Conservation (phyloP, 2,329 filamentous ascomycete species). For the Stylonectria norvegica region DNA sequence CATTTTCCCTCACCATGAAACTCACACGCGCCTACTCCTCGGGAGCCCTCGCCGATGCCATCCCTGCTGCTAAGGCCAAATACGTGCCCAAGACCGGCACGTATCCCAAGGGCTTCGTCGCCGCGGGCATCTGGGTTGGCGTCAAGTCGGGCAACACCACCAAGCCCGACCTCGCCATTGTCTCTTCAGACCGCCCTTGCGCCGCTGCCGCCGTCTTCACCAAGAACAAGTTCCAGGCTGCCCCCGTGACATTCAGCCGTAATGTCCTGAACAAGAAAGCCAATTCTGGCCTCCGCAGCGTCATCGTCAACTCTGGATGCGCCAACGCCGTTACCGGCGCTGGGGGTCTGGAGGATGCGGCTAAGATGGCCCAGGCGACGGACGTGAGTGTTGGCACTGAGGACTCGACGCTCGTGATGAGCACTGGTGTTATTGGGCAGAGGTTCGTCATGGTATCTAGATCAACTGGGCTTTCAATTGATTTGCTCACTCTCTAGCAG, state of each 20-base stretch:
- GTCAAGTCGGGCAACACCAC: conserved; percentile 91
- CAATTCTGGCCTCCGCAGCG: conserved; percentile 69
- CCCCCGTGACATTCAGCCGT: conserved; percentile 83
- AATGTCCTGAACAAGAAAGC: conserved; percentile 64
- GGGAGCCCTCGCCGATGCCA: conserved; percentile 28
- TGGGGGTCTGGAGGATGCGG: conserved; percentile 83
- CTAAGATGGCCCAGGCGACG: conserved; percentile 74
- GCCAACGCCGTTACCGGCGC: conserved; percentile 95
- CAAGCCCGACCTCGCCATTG: conserved; percentile 84
- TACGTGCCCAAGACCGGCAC: conserved; percentile 82
- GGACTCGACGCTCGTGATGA: conserved; percentile 85
- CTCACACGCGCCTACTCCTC: conserved; percentile 35
- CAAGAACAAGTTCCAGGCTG: conserved; percentile 96
- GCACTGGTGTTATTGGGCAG: conserved; percentile 95
- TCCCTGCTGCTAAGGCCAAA: conserved; percentile 81
- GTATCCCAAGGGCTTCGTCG: conserved; percentile 86
- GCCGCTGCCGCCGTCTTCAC: conserved; percentile 91
- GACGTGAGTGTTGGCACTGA: conserved; percentile 57
- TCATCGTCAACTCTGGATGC: conserved; percentile 93
- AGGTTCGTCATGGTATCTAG: conserved; percentile 46
- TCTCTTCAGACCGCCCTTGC: conserved; percentile 83
- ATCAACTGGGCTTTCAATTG: conserved; percentile 4
- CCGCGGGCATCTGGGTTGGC: conserved; percentile 83
- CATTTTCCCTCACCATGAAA: conserved; percentile 32
- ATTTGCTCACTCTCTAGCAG: conserved; percentile 38